Percentiles rank a stretch among this genome's conserved stretches.
These are phyloP conservation scores for Trichomonascaceae sp. DNA, from an alignment of 1,139 yeast species.

Conservation along the genomic window DNA sequence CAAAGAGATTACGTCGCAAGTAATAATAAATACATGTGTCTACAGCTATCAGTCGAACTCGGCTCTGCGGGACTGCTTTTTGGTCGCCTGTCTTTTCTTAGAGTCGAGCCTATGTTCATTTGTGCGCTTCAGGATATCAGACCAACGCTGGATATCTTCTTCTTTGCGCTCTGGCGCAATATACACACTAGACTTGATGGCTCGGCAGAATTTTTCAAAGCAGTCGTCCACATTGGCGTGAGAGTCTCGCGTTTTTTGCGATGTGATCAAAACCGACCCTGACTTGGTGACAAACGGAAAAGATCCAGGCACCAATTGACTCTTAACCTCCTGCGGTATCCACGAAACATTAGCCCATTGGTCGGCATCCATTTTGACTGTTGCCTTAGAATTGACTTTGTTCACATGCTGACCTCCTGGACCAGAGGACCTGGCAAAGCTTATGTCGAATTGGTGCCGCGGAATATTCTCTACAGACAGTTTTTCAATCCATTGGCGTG, in stretches of 20 bases:
- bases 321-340: constrained; percentile 46
- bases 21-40: too few species aligned
- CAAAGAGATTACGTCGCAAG: too few species aligned
- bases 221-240: constrained; percentile 48
- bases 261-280: constrained; percentile 46
- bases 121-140: constrained; percentile 31
- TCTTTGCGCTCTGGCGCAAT: constrained; percentile 40
- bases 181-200: constrained; percentile 35
- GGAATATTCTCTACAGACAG: constrained; percentile 35
- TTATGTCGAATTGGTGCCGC: constrained; percentile 33
- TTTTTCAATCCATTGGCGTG: constrained; percentile 33
- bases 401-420: constrained; percentile 96
- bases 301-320: constrained; percentile 24
- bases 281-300: constrained; percentile 45
- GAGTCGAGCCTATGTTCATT: constrained; percentile 37
- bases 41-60: neutral
- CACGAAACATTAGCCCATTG: constrained; percentile 43
- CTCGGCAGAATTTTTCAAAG: constrained; percentile 41
- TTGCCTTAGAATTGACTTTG: constrained; percentile 56
- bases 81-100: constrained; percentile 43
- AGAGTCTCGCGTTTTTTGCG: constrained; percentile 49
- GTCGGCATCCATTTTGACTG: constrained; percentile 37
- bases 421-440: constrained; percentile 69
- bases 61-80: constrained; percentile 35
- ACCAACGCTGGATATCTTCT: constrained; percentile 45